Evolutionary conservation across 257 asterid species (phyloP), one percentile per base, ranked within the genome.

Genomic region (Anisodus acutangulus): DNA sequence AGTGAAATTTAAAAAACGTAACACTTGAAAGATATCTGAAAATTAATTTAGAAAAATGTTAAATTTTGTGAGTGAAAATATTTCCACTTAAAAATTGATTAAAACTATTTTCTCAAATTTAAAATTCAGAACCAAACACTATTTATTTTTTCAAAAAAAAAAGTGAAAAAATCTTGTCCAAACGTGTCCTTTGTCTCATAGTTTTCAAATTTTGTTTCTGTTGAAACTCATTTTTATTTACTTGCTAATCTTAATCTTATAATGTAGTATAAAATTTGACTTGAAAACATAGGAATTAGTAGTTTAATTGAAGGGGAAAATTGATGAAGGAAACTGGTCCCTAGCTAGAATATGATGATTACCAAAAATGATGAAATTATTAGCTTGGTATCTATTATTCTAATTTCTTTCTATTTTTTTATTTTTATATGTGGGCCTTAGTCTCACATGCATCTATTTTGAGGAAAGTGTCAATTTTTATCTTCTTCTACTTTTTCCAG

Each of bases 381-480:
- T 49, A 74, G 16, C 6, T 10, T 47, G 41, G 9, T 9, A 45
- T 72, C 17, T 49, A 49, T 62, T 43, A 12, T 26, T 81, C 8
- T 43, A 15, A 26, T 79, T 6, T 12, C 0, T 9, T 53, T 53
- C 9, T 35, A 3, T 22, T 57, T 58, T 60, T 6, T 19, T 0
- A 3, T 78, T 19, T 81, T n/a, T 12, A 4, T 45, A 64, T 26
- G 64, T 66, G 35, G 69, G 66, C 5, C 59, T 47, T 8, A 17
- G 19, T 64, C 15, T 64, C 79, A 15, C 49, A 55, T 82, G 79
- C 4, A 60, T 8, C 43, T 43, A 81, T 59, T 60, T 59, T 81
- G n/a, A 6, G 19, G 4, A 41, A 81, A 62, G 5, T 6, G 76
- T 19, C 45, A 62, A 62, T 7, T 0, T 11, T 80, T 62, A 66